A percentile compares a stretch with the other conserved stretches of the same genome.
Evolutionary conservation across 2,329 filamentous ascomycete species (phyloP).

Genomic region (Aspergillus texensis): DNA sequence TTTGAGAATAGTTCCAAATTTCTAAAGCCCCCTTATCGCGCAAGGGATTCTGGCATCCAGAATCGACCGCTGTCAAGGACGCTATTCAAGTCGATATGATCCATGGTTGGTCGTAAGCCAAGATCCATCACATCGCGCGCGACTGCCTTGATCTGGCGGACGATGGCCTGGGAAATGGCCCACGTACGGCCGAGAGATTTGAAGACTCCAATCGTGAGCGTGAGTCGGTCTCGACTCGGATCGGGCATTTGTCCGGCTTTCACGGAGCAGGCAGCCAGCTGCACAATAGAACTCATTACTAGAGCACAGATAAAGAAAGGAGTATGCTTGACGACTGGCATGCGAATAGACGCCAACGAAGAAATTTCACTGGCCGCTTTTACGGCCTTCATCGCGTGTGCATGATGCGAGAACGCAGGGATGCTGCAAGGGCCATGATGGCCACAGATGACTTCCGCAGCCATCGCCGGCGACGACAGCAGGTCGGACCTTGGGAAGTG

Average conservation of each 20-base stretch:
- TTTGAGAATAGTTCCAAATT: neutral
- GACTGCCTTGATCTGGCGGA: conserved; percentile 74
- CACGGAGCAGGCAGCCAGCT: conserved; percentile 75
- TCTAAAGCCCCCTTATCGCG: conserved; percentile 37
- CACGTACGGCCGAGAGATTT: conserved; percentile 70
- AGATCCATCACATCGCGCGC: conserved; percentile 70
- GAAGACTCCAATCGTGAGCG: conserved; percentile 76
- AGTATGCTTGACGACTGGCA: conserved; percentile 70
- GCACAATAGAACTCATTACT: conserved; percentile 77
- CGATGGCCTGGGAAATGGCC: conserved; percentile 70
- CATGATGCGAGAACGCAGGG: conserved; percentile 44
- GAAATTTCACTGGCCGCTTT: conserved; percentile 77
- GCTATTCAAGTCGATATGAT: conserved; percentile 37
- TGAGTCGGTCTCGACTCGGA: conserved; percentile 67
- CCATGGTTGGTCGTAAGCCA: conserved; percentile 40
- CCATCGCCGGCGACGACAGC: conserved; percentile 54
- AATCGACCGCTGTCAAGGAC: conserved; percentile 39
- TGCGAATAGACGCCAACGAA: conserved; percentile 64
- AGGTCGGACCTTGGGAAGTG: conserved; percentile 80
- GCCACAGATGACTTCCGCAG: conserved; percentile 52
- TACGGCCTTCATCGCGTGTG: conserved; percentile 78
- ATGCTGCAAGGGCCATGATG: conserved; percentile 41
- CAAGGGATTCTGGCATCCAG: conserved; percentile 34
- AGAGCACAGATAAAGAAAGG: conserved; percentile 84
- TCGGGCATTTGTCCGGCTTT: conserved; percentile 61